These are phyloP conservation scores for Plasmodium cynomolgi DNA, from an alignment of 169 alveolate genomes.

Conservation along the genomic window DNA sequence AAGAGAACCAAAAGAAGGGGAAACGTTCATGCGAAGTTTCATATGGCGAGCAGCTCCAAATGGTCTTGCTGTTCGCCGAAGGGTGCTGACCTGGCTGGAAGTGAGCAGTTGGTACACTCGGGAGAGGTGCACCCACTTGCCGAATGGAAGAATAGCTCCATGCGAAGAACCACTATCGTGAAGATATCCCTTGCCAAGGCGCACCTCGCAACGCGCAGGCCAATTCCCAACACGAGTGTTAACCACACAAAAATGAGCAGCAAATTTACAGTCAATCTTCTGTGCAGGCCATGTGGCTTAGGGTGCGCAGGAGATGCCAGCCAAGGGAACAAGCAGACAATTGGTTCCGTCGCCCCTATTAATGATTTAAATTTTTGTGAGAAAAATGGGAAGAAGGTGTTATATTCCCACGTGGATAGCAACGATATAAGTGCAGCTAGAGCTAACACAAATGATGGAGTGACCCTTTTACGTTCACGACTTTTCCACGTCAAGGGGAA, in stretches of 20 bases:
- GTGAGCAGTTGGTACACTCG: neutral
- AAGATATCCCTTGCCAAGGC: neutral
- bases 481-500: neutral
- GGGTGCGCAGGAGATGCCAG: neutral
- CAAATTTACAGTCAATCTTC: neutral
- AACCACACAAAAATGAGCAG: neutral
- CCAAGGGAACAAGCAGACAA: neutral
- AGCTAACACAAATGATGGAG: neutral
- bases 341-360: neutral
- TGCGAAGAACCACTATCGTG: neutral
- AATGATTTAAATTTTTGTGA: neutral
- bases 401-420: neutral
- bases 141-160: neutral
- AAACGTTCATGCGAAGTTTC: neutral
- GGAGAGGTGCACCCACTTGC: neutral
- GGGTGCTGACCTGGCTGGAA: neutral
- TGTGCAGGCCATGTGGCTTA: neutral
- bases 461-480: neutral
- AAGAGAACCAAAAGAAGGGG: conserved; percentile 1
- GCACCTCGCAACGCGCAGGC: neutral
- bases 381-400: neutral
- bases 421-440: neutral
- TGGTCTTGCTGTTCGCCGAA: neutral
- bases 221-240: neutral
- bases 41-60: neutral